phyloP scores from a whole-genome alignment of 805 yeast genomes.

The Ogataea kodamae region DNA sequence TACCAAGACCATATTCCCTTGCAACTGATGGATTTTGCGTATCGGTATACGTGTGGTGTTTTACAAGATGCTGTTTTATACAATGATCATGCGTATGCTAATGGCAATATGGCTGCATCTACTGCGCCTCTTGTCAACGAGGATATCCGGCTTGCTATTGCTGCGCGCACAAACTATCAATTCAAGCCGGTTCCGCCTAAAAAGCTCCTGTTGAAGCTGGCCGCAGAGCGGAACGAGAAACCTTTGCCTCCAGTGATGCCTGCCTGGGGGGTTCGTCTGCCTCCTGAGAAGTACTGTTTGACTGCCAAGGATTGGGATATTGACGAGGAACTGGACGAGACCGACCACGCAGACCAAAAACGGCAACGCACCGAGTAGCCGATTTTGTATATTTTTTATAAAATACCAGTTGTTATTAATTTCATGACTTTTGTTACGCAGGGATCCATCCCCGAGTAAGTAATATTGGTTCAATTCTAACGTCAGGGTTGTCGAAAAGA shows the following conservation, averaged over 20 bases:
- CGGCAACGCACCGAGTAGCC: conserved; percentile 2
- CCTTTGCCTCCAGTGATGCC: conserved; percentile 90
- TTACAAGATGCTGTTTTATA: conserved; percentile 86
- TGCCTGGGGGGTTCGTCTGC: conserved; percentile 86
- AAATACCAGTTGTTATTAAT: conserved; percentile 9
- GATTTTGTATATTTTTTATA: too few species aligned
- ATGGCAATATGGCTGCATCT: conserved; percentile 32
- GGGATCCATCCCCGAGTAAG: conserved; percentile 63
- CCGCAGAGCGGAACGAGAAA: conserved; percentile 86
- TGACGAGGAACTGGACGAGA: conserved; percentile 41
- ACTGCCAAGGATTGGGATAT: conserved; percentile 77
- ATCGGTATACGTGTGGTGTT: conserved; percentile 79
- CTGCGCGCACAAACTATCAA: conserved; percentile 92
- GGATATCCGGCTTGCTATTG: conserved; percentile 87
- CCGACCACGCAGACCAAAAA: conserved; percentile 2
- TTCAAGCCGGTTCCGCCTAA: conserved; percentile 96
- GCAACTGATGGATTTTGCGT: conserved; percentile 96
- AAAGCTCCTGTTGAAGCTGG: conserved; percentile 83
- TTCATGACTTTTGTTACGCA: conserved; percentile 44
- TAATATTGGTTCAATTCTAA: conserved; percentile 17
- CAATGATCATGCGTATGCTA: conserved; percentile 69
- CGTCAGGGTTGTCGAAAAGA: conserved; percentile 47
- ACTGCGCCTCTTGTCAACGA: conserved; percentile 67
- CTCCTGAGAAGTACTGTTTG: conserved; percentile 95
- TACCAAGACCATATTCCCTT: conserved; percentile 96